Evolutionary conservation across 1,284 basidiomycete genomes (phyloP).

Genomic region (Lignosus rhinocerotis): DNA sequence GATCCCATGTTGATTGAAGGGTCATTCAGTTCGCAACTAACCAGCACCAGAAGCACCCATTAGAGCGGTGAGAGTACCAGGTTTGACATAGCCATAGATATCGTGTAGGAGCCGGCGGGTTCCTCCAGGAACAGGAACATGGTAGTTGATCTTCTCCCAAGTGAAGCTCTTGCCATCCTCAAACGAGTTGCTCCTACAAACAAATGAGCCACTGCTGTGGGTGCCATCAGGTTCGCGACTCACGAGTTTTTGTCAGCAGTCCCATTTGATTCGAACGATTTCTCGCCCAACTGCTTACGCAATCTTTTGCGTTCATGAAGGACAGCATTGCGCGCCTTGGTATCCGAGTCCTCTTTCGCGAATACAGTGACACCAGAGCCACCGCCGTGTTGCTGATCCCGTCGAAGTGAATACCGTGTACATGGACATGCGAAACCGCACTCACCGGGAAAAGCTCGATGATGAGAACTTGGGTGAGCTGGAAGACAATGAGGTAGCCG

Average conservation of each 20-base stretch:
- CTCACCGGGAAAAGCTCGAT: slow-evolving; percentile 57
- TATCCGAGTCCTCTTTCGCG: slow-evolving; percentile 70
- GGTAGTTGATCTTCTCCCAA: slow-evolving; percentile 73
- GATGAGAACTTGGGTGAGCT: slow-evolving; percentile 58
- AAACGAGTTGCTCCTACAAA: background rate
- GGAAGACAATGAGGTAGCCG: slow-evolving; percentile 69
- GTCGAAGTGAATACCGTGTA: too few species aligned
- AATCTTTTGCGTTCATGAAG: slow-evolving; percentile 55
- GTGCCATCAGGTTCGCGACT: slow-evolving; percentile 33
- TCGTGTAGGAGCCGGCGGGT: slow-evolving; percentile 75
- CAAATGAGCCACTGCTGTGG: slow-evolving; percentile 22
- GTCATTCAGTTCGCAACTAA: slow-evolving; percentile 12
- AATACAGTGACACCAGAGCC: slow-evolving; percentile 59
- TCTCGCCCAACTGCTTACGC: background rate
- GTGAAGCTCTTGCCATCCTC: slow-evolving; percentile 58
- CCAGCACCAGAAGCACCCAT: slow-evolving; percentile 82
- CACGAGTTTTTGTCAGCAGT: slow-evolving; percentile 28
- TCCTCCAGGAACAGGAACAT: slow-evolving; percentile 74
- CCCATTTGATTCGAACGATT: slow-evolving; percentile 20
- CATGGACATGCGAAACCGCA: too few species aligned
- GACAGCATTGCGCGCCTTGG: slow-evolving; percentile 62
- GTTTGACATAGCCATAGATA: slow-evolving; percentile 85
- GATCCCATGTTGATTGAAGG: slow-evolving; percentile 8
- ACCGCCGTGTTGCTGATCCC: slow-evolving; percentile 42
- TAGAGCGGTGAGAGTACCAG: slow-evolving; percentile 81